These are phyloP conservation scores for Neurospora sublineolata DNA, from an alignment of 495 filamentous ascomycete genomes.

Conservation along the genomic window DNA sequence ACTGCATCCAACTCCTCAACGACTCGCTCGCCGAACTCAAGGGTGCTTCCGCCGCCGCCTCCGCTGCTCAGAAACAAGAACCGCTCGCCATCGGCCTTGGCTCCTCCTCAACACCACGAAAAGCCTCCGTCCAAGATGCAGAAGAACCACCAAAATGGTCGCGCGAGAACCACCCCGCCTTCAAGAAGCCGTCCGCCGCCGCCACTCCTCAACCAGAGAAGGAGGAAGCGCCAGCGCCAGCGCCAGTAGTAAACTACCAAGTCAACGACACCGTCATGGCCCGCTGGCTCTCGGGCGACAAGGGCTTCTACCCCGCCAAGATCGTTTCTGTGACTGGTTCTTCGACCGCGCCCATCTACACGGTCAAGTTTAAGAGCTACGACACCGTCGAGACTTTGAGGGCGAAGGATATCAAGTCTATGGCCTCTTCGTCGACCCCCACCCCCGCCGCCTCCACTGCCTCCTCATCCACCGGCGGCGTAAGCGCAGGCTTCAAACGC, in stretches of 20 bases:
- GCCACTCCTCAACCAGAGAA: constrained; percentile 27
- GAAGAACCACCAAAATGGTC: constrained; percentile 49
- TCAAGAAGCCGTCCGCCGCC: constrained; percentile 43
- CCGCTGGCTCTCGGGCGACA: constrained; percentile 82
- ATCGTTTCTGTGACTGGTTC: constrained; percentile 92
- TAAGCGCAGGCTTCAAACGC: constrained; percentile 23
- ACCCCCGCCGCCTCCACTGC: constrained; percentile 56
- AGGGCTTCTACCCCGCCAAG: constrained; percentile 80
- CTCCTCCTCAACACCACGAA: not conserved
- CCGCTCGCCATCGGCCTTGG: constrained; percentile 17
- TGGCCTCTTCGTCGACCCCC: constrained; percentile 47
- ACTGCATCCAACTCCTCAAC: constrained; percentile 69
- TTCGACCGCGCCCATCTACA: constrained; percentile 75
- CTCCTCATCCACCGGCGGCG: constrained; percentile 26
- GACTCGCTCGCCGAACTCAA: constrained; percentile 71
- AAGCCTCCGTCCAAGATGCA: constrained; percentile 23
- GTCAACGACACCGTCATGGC: constrained; percentile 87
- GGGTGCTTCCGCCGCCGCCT: constrained; percentile 28
- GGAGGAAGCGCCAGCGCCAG: constrained; percentile 33
- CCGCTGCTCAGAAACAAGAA: constrained; percentile 30
- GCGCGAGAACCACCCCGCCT: constrained; percentile 59
- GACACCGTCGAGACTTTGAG: constrained; percentile 75
- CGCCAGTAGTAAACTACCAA: constrained; percentile 41
- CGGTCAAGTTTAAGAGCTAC: constrained; percentile 88
- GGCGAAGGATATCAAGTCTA: constrained; percentile 71